Evolutionary conservation across 2,329 filamentous ascomycete genomes (phyloP).

Genomic region (Fusarium musae): DNA sequence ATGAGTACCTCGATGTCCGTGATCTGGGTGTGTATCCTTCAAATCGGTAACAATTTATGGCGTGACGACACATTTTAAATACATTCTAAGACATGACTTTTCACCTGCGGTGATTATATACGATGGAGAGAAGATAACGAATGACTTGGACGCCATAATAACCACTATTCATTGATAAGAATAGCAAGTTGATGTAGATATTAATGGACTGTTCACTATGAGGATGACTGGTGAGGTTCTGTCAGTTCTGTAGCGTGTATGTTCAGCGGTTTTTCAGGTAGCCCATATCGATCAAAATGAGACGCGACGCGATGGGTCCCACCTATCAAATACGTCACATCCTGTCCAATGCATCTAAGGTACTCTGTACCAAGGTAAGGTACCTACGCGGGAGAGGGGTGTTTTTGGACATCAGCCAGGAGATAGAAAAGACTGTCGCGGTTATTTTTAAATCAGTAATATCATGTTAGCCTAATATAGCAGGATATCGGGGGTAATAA

Average conservation of each 20-base stretch:
- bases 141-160: neutral
- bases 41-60: neutral
- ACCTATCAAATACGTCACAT: conserved; percentile 25
- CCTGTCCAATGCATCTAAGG: neutral
- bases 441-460: too few relatives aligned
- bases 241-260: neutral
- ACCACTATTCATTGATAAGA: neutral
- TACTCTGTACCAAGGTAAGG: too few relatives aligned
- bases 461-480: too few relatives aligned
- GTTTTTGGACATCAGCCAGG: too few relatives aligned
- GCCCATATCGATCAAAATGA: conserved; percentile 4
- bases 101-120: neutral
- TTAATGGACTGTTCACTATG: neutral
- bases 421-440: too few relatives aligned
- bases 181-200: neutral
- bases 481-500: too few relatives aligned
- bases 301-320: conserved; percentile 14
- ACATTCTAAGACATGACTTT: neutral
- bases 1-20: too few relatives aligned
- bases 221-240: neutral
- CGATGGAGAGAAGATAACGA: neutral
- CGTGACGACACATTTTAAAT: neutral
- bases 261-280: neutral
- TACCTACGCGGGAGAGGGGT: too few relatives aligned
- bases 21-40: neutral